Percentiles rank a stretch among this genome's conserved stretches.
phyloP scores from a whole-genome alignment of 371 early-diverging fungal genomes.

The Coemansia sp. region DNA sequence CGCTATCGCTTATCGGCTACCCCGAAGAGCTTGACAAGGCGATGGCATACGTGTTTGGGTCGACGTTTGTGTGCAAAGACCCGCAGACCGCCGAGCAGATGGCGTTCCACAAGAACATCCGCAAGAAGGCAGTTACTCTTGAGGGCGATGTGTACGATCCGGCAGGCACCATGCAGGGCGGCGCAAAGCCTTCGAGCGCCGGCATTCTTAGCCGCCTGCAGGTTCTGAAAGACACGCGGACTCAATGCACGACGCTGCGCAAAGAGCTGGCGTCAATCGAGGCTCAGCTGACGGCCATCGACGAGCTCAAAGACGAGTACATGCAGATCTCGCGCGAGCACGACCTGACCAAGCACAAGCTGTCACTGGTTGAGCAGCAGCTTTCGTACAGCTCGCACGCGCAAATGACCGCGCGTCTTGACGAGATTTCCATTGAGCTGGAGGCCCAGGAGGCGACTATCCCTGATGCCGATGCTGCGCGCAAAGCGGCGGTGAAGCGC shows the following conservation, averaged over 20 bases:
- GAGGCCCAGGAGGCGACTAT: slow-evolving; percentile 29
- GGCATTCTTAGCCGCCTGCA: slow-evolving; percentile 76
- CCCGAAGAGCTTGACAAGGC: slow-evolving; percentile 77
- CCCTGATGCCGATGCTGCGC: slow-evolving; percentile 25
- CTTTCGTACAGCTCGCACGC: slow-evolving; percentile 68
- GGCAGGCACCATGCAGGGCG: slow-evolving; percentile 96
- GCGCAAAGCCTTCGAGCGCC: slow-evolving; percentile 74
- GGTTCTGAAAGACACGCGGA: slow-evolving; percentile 52
- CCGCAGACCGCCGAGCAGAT: slow-evolving; percentile 81
- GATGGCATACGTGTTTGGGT: slow-evolving; percentile 96
- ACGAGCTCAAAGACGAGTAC: slow-evolving; percentile 54
- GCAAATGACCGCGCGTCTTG: slow-evolving; percentile 41
- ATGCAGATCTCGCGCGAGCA: slow-evolving; percentile 57
- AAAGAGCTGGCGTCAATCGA: slow-evolving; percentile 55
- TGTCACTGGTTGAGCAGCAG: slow-evolving; percentile 67
- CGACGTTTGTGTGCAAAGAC: slow-evolving; percentile 89
- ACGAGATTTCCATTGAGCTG: slow-evolving; percentile 39
- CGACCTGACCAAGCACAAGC: slow-evolving; percentile 74
- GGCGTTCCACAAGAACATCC: slow-evolving; percentile 82
- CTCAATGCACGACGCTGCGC: slow-evolving; percentile 31
- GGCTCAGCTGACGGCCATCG: slow-evolving; percentile 53
- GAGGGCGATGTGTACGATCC: slow-evolving; percentile 99
- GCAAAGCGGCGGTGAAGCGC: slow-evolving; percentile 21
- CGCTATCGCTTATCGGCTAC: slow-evolving; percentile 79
- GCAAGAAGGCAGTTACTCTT: slow-evolving; percentile 87